Evolutionary conservation across 2,329 filamentous ascomycete species (phyloP).

Genomic region (Trichoderma sp.): DNA sequence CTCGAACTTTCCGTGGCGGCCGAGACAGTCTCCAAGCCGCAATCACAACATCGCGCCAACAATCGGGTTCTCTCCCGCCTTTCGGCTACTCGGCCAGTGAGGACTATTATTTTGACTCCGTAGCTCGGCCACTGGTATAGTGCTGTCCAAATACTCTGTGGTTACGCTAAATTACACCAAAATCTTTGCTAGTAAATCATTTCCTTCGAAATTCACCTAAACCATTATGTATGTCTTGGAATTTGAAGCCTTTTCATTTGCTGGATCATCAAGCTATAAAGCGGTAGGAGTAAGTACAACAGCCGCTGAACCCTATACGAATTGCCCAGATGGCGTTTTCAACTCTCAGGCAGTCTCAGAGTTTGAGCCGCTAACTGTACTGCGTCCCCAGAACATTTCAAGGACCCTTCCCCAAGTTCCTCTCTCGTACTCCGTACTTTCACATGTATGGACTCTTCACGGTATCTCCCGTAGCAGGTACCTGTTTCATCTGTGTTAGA

Average conservation of each 20-base stretch:
- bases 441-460: neutral
- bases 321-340: no score
- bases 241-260: neutral
- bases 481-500: neutral
- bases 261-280: neutral
- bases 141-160: no score
- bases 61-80: neutral
- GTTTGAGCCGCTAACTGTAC: neutral
- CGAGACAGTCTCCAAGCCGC: neutral
- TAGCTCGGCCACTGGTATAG: neutral
- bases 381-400: neutral
- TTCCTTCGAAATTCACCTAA: no score
- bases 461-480: neutral
- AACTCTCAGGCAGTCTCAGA: no score
- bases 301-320: no score
- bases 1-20: neutral
- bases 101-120: neutral
- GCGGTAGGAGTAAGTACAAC: neutral
- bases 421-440: neutral
- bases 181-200: no score
- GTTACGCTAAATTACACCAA: no score
- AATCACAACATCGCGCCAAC: neutral
- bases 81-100: conserved; percentile 5
- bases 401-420: neutral
- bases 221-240: no score